Percentiles rank a stretch among this genome's conserved stretches.
Evolutionary conservation across 2,329 filamentous ascomycete genomes (phyloP).

Genomic region (Pseudopyrenochaeta lycopersici): DNA sequence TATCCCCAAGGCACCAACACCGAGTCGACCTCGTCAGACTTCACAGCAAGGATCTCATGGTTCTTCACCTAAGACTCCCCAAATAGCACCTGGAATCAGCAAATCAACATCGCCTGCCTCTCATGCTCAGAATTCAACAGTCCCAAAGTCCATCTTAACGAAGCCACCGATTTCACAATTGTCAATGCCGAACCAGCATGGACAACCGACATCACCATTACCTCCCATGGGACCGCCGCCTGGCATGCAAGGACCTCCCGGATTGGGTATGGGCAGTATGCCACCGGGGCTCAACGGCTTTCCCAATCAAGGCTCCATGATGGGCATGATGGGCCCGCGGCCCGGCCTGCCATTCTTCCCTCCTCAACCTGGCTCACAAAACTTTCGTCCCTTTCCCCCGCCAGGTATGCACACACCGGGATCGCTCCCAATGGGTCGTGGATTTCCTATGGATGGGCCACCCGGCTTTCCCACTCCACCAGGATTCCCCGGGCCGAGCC

Average conservation of each 20-base stretch:
- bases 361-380: constrained; percentile 61
- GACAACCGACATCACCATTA: constrained; percentile 68
- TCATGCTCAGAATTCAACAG: constrained; percentile 71
- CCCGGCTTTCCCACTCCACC: constrained; percentile 51
- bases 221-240: constrained; percentile 69
- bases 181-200: constrained; percentile 58
- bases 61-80: constrained; percentile 74
- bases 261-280: constrained; percentile 56
- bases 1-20: constrained; percentile 82
- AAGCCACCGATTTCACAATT: constrained; percentile 65
- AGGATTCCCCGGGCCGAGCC: constrained; percentile 46
- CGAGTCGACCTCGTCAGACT: constrained; percentile 76
- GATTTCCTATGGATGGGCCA: constrained; percentile 64
- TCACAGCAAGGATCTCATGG: constrained; percentile 81
- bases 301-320: constrained; percentile 63
- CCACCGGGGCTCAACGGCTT: constrained; percentile 59
- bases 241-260: constrained; percentile 66
- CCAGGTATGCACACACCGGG: constrained; percentile 67
- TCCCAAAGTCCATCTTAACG: constrained; percentile 68
- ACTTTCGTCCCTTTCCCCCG: constrained; percentile 64
- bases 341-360: constrained; percentile 65
- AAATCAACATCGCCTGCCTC: constrained; percentile 69
- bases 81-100: constrained; percentile 57
- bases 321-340: constrained; percentile 64
- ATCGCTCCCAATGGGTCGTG: constrained; percentile 65